Conservation (phyloP, 768 basidiomycete species). For the Gloeophyllum trabeum region DNA sequence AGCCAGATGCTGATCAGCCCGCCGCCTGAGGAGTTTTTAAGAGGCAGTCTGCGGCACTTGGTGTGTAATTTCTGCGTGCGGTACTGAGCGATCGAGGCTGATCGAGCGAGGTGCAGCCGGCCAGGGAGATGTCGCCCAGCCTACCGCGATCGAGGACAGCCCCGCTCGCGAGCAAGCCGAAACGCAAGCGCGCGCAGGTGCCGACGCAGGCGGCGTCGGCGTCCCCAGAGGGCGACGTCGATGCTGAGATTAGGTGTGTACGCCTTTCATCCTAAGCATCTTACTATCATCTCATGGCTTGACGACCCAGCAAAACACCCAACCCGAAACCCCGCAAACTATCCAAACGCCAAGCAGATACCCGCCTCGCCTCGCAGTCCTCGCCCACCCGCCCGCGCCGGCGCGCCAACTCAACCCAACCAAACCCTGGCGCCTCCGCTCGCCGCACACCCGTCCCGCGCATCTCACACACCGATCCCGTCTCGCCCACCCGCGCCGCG, state of each 20-base stretch:
- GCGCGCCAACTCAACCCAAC: conserved; percentile 17
- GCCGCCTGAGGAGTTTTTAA: conserved; percentile 46
- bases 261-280: too few species aligned
- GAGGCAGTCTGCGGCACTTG: conserved; percentile 9
- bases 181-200: too few species aligned
- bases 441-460: conserved; percentile 24
- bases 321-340: conserved; percentile 53
- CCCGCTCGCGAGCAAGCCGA: too few species aligned
- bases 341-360: conserved; percentile 14
- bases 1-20: conserved; percentile 39
- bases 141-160: conserved; percentile 5
- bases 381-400: too few species aligned
- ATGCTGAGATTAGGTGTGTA: too few species aligned
- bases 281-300: too few species aligned
- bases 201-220: conserved; percentile 9
- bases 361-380: conserved; percentile 9
- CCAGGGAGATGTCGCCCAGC: conserved; percentile 15
- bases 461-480: conserved; percentile 10
- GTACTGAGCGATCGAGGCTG: conserved; percentile 3
- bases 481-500: conserved; percentile 39
- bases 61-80: conserved; percentile 10
- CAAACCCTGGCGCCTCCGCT: conserved; percentile 28
- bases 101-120: conserved; percentile 8
- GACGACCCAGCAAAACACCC: too few species aligned
- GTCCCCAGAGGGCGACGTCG: conserved; percentile 4